A percentile compares a stretch with the other conserved stretches of the same genome.
phyloP scores from a whole-genome alignment of 2,329 filamentous ascomycete genomes.

The Penicillium sp. region DNA sequence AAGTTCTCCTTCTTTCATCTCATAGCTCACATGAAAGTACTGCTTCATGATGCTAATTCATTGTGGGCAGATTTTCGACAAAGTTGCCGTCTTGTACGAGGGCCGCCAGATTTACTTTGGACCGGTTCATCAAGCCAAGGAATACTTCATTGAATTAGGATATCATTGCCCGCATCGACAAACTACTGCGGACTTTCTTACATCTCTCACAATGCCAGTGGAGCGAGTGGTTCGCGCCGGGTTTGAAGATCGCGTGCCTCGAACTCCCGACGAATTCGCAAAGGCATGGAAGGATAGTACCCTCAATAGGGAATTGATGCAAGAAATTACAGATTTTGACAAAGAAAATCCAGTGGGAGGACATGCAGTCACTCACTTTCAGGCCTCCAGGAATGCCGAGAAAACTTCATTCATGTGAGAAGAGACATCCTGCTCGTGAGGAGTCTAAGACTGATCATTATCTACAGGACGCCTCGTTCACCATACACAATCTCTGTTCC shows the following conservation, averaged over 20 bases:
- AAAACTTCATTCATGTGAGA: not conserved
- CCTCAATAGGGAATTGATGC: not conserved
- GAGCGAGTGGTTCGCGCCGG: conserved; percentile 59
- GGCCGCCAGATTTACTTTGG: conserved; percentile 73
- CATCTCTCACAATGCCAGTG: conserved; percentile 62
- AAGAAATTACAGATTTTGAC: not conserved
- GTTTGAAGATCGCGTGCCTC: conserved; percentile 62
- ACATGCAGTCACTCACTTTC: not conserved
- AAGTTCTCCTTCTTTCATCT: not conserved
- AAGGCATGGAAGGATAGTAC: not conserved
- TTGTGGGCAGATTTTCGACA: not conserved
- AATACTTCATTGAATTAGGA: conserved; percentile 67
- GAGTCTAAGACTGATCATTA: not conserved
- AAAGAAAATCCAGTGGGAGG: not conserved
- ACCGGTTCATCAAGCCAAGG: conserved; percentile 56
- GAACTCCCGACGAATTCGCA: conserved; percentile 69
- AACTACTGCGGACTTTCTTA: conserved; percentile 68
- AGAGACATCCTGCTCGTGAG: not conserved
- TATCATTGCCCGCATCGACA: conserved; percentile 65
- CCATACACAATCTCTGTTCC: not conserved
- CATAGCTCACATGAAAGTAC: not conserved
- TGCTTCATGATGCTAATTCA: not conserved
- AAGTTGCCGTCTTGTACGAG: not conserved
- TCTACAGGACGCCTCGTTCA: not conserved
- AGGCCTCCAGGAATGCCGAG: not conserved